phyloP scores from a whole-genome alignment of 2,329 filamentous ascomycete species.

The Hymenoscyphus albidus region DNA sequence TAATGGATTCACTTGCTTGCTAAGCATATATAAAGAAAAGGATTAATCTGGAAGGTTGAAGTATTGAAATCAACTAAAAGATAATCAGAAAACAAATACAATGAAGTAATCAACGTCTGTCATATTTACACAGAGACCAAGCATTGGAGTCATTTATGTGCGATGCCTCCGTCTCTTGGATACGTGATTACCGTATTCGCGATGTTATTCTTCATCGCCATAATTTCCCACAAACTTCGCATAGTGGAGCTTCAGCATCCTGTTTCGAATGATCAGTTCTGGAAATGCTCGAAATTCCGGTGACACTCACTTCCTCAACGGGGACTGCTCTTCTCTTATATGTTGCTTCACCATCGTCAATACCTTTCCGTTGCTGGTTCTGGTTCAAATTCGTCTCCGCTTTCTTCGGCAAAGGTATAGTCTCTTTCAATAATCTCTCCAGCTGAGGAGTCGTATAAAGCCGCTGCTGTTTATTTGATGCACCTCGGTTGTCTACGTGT shows the following conservation, averaged over 20 bases:
- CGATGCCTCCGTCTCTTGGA: background rate
- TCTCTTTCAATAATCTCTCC: background rate
- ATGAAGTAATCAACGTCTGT: too few species aligned
- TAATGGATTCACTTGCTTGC: too few species aligned
- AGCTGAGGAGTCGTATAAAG: background rate
- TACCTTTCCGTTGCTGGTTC: background rate
- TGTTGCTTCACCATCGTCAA: background rate
- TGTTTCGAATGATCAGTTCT: background rate
- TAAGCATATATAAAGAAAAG: too few species aligned
- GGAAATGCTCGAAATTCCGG: background rate
- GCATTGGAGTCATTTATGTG: background rate
- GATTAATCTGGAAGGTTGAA: too few species aligned
- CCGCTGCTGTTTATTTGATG: background rate
- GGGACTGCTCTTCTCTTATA: background rate
- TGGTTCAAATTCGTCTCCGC: background rate
- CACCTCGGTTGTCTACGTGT: background rate
- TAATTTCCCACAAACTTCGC: background rate
- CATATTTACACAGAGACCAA: too few species aligned
- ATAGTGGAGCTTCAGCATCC: background rate
- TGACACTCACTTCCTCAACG: background rate
- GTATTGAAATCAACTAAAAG: too few species aligned
- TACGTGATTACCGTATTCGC: background rate
- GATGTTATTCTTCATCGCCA: background rate
- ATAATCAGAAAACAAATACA: too few species aligned
- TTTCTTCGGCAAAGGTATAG: background rate